Percentiles rank a stretch among this genome's conserved stretches.
Conservation (phyloP, 345 rosid species). For the Lagerstroemia speciosa region DNA sequence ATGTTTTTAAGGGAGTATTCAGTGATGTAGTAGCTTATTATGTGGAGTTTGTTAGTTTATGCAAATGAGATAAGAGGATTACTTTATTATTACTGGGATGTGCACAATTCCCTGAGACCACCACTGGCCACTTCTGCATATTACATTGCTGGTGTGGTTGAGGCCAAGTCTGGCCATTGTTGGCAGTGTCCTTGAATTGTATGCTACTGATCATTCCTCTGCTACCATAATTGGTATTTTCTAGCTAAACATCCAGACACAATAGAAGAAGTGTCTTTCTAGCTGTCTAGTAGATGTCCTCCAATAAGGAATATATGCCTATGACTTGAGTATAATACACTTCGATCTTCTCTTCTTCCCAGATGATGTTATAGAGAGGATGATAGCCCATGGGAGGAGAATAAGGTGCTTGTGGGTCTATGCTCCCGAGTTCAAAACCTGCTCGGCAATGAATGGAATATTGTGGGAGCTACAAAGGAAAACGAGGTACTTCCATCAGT, state of each 20-base stretch:
- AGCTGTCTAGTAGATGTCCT: background rate
- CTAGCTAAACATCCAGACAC: background rate
- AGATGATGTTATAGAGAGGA: slow-evolving; percentile 37
- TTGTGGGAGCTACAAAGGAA: slow-evolving; percentile 94
- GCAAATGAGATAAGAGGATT: background rate
- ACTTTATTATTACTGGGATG: background rate
- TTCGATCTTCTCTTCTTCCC: background rate
- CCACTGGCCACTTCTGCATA: background rate
- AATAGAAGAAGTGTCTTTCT: background rate
- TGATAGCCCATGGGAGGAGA: slow-evolving; percentile 63
- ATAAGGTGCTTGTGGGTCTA: slow-evolving; percentile 79
- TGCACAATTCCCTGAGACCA: background rate
- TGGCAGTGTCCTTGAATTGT: background rate
- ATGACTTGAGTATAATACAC: background rate
- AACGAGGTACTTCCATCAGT: slow-evolving; percentile 83
- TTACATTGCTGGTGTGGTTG: background rate
- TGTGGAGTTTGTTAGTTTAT: background rate
- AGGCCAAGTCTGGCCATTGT: background rate
- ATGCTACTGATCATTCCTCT: background rate
- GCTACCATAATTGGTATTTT: background rate
- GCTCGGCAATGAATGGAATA: slow-evolving; percentile 78
- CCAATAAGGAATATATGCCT: background rate
- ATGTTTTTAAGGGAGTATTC: background rate
- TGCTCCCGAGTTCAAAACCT: slow-evolving; percentile 47
- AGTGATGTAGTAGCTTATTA: background rate